These are phyloP conservation scores for Botrytis elliptica DNA, from an alignment of 2,329 filamentous ascomycete species.

Conservation along the genomic window DNA sequence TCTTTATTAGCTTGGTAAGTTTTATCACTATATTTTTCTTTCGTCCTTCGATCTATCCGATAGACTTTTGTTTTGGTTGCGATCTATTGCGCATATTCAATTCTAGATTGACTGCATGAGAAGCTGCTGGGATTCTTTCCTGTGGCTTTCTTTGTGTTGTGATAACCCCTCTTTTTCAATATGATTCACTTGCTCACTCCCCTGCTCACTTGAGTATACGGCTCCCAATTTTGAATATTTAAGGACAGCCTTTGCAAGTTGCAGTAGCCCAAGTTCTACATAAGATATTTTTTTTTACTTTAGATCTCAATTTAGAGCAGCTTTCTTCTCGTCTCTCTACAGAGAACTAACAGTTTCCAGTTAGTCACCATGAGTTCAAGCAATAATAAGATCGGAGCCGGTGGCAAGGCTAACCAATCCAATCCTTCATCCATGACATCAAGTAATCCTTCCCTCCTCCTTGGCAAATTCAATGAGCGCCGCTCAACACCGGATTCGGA, in stretches of 20 bases:
- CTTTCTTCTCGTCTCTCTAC: background rate
- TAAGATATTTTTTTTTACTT: background rate
- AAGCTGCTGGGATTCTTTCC: background rate
- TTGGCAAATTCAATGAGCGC: slow-evolving; percentile 75
- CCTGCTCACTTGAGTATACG: background rate
- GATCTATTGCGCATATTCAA: background rate
- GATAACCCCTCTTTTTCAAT: background rate
- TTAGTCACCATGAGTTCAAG: slow-evolving; percentile 31
- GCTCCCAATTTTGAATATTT: background rate
- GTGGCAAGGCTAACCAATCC: slow-evolving; percentile 48
- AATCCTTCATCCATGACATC: slow-evolving; percentile 50
- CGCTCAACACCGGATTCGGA: slow-evolving; percentile 93
- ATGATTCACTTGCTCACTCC: slow-evolving; percentile 9
- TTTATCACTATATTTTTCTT: background rate
- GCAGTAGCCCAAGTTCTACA: background rate
- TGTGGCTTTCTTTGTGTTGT: background rate
- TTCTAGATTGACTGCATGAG: background rate
- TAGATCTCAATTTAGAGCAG: background rate
- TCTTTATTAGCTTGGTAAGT: slow-evolving; percentile 1
- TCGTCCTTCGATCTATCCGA: background rate
- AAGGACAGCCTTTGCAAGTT: background rate
- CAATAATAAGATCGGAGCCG: slow-evolving; percentile 27
- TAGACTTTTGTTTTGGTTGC: background rate
- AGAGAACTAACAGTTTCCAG: background rate
- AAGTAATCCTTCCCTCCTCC: slow-evolving; percentile 62